Base-by-base conservation (phyloP, 306 rosid species). In the Rosa rugosa region DNA sequence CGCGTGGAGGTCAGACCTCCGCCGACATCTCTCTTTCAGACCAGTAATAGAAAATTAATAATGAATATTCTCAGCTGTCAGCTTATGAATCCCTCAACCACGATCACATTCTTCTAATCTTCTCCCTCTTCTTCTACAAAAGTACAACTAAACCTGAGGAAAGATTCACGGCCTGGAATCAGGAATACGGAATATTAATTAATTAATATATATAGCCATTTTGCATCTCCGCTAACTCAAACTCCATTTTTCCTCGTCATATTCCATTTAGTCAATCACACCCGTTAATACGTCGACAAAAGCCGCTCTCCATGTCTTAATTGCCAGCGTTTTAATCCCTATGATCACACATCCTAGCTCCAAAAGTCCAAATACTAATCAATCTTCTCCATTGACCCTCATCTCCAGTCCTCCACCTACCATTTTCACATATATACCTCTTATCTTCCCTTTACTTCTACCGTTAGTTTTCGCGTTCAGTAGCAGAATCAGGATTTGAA, bases 101-200 rank as follows among this genome's bases (percentile, higher is more conserved):
- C 16, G 1, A 60, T 23, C 36, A 60, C 38, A 60, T 60, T 25
- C 66, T 56, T 51, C 57, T 51, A 60, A 23, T 25, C 66, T 56
- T 51, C 57, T 51, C 17, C n/a, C 9, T 59, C 34, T 10, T 2
- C 12, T 11, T 22, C 3, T 27, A 27, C 27, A 27, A 27, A 27
- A 27, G 27, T 60, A n/a, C 9, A 2, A 27, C 54, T 45, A 22
- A 56, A 44, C 45, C 9, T 45, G 42, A 71, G 75, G 42, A 71
- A 71, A 71, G 75, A 71, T 71, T 71, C 23, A 27, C 44, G 60
- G 38, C 66, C 38, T 23, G 13, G 66, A 60, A 25, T 60, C 66
- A 23, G 66, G 38, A 60, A 10, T 11, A 0, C 2, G 38, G 31
- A 60, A 60, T 60, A 60, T 60, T 27, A 27, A 27, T 27, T 27